phyloP scores from a whole-genome alignment of 352 stramenopile species.

The Phytophthora ramorum region DNA sequence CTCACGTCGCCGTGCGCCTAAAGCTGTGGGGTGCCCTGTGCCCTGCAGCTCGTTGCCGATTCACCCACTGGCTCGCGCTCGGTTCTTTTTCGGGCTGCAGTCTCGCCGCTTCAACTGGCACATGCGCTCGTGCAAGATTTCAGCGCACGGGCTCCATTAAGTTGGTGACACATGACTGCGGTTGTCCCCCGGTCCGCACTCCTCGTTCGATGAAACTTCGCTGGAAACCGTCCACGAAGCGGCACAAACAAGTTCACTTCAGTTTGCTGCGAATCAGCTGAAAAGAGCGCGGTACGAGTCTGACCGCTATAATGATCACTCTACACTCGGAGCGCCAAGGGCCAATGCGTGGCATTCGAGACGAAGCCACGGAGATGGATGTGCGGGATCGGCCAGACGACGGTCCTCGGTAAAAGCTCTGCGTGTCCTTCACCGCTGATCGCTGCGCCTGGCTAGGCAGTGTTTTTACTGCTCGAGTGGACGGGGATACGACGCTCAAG shows the following conservation, averaged over 20 bases:
- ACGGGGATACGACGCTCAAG: background rate
- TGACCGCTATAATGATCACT: no score
- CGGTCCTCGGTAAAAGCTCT: background rate
- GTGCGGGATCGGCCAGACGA: no score
- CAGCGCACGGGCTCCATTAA: constrained; percentile 31
- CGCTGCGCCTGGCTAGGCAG: no score
- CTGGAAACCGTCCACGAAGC: constrained; percentile 29
- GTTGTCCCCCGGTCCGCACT: constrained; percentile 26
- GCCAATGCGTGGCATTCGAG: no score
- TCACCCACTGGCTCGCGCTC: constrained; percentile 6
- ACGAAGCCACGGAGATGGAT: no score
- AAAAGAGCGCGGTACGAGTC: no score
- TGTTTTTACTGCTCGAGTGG: background rate
- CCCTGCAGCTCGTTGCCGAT: background rate
- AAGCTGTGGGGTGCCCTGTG: background rate
- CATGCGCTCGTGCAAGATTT: constrained; percentile 23
- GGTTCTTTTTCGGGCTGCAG: constrained; percentile 19
- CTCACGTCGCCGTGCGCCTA: background rate
- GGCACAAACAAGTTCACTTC: constrained; percentile 5
- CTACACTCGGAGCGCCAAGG: no score
- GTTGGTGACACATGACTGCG: constrained; percentile 15
- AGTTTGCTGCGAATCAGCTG: background rate
- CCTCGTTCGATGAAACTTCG: constrained; percentile 36
- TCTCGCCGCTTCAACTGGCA: constrained; percentile 21
- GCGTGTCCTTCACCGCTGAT: background rate